Conservation (phyloP, 2,329 filamentous ascomycete species). For the Diaporthe longicolla region DNA sequence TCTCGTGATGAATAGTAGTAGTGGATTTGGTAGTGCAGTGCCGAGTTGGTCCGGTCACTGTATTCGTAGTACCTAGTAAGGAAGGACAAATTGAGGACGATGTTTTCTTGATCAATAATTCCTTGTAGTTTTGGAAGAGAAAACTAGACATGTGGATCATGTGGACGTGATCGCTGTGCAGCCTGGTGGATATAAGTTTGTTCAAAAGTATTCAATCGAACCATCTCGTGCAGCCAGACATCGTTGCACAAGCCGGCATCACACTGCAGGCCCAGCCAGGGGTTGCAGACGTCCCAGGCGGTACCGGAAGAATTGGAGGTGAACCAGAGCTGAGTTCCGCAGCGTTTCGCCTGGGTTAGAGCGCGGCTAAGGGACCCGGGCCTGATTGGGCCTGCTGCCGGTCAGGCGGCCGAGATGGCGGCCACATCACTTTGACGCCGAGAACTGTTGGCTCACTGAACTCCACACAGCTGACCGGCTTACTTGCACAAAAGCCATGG, state of each 20-base stretch:
- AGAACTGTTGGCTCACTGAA: background rate
- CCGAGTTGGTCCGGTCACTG: background rate
- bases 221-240: background rate
- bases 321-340: background rate
- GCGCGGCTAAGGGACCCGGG: constrained; percentile 9
- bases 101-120: background rate
- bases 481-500: background rate
- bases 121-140: background rate
- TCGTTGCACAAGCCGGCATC: background rate
- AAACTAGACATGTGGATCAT: background rate
- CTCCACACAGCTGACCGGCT: background rate
- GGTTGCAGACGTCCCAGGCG: background rate
- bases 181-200: background rate
- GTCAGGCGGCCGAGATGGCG: background rate
- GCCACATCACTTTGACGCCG: constrained; percentile 9
- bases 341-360: constrained; percentile 28
- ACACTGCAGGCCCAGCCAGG: too few relatives aligned
- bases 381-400: constrained; percentile 9
- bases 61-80: background rate
- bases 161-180: background rate
- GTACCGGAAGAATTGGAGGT: background rate
- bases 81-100: background rate
- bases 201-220: background rate
- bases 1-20: background rate
- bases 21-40: background rate